A percentile compares a stretch with the other conserved stretches of the same genome.
These are phyloP conservation scores for Aspergillus ibericus DNA, from an alignment of 2,329 filamentous ascomycete genomes.

Conservation along the genomic window DNA sequence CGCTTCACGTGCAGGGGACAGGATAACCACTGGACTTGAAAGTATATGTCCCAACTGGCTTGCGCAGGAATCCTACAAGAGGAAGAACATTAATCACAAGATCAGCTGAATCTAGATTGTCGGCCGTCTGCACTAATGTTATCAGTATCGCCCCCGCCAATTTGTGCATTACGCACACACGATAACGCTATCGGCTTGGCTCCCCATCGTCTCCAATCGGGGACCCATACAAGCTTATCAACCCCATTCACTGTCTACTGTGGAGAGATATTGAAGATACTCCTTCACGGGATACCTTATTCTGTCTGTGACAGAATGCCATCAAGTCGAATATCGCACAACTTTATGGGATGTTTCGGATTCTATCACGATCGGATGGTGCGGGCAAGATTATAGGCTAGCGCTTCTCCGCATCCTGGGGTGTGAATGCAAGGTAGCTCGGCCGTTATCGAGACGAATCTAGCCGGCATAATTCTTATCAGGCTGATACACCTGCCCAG, in stretches of 20 bases:
- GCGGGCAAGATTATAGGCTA: not conserved
- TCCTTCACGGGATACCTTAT: not conserved
- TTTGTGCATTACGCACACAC: not conserved
- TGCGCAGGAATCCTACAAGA: no score
- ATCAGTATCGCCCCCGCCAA: not conserved
- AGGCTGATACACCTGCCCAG: not conserved
- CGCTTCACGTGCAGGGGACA: not conserved
- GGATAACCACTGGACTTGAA: no score
- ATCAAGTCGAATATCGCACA: not conserved
- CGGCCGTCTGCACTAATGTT: not conserved
- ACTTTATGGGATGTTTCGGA: not conserved
- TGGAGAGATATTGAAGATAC: not conserved
- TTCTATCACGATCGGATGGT: not conserved
- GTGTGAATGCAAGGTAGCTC: not conserved
- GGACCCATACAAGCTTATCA: not conserved
- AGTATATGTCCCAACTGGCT: no score
- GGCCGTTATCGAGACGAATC: constrained; percentile 2
- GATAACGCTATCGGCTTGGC: not conserved
- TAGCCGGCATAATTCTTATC: not conserved
- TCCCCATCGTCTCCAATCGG: not conserved
- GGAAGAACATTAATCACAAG: not conserved
- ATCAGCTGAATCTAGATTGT: not conserved
- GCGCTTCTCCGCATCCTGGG: not conserved
- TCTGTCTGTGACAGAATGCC: no score
- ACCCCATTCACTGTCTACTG: not conserved